A percentile compares a stretch with the other conserved stretches of the same genome.
phyloP scores from a whole-genome alignment of 768 basidiomycete species.

The Agrocybe pediades region DNA sequence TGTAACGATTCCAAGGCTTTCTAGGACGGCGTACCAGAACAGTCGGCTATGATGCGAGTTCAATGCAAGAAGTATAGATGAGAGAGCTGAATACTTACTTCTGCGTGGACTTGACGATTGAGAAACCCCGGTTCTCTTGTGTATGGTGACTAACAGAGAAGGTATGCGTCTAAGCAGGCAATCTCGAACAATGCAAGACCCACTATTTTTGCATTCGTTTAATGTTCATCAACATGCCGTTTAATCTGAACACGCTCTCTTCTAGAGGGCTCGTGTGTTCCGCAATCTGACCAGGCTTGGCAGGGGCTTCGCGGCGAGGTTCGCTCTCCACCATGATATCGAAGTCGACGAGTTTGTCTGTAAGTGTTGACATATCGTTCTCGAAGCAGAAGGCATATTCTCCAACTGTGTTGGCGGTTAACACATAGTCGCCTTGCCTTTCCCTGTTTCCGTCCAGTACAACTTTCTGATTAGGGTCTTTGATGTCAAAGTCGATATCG shows the following conservation, averaged over 20 bases:
- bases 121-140: conserved; percentile 91
- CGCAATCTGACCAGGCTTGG: conserved; percentile 82
- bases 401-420: conserved; percentile 90
- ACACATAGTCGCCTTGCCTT: conserved; percentile 94
- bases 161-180: background rate
- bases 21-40: conserved; percentile 92
- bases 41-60: conserved; percentile 57
- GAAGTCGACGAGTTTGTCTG: conserved; percentile 93
- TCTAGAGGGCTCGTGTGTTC: conserved; percentile 94
- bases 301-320: conserved; percentile 86
- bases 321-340: conserved; percentile 99
- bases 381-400: conserved; percentile 98
- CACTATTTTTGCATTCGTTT: conserved; percentile 94
- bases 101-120: conserved; percentile 87
- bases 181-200: conserved; percentile 24
- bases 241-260: conserved; percentile 93
- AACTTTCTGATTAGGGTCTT: conserved; percentile 87
- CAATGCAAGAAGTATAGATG: background rate
- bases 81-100: conserved; percentile 56
- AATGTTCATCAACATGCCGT: conserved; percentile 83
- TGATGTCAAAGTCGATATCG: conserved; percentile 93
- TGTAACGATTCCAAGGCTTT: conserved; percentile 73
- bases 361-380: conserved; percentile 94
- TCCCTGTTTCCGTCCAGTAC: conserved; percentile 88
- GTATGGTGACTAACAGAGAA: conserved; percentile 78